These are phyloP conservation scores for Camptophora hylomeconis DNA, from an alignment of 2,329 filamentous ascomycete species.

Conservation along the genomic window DNA sequence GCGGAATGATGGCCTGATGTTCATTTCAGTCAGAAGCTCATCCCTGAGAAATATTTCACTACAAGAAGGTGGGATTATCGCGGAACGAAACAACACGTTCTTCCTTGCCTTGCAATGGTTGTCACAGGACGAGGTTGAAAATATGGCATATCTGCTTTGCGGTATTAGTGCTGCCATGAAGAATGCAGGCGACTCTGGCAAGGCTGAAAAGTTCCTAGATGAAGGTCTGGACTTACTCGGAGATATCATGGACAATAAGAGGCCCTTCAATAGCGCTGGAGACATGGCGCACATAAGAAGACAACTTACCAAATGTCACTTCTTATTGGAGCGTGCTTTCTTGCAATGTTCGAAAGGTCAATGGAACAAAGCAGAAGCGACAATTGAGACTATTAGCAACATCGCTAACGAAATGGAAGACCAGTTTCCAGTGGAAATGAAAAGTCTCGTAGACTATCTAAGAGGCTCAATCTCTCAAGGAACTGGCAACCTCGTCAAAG, in stretches of 20 bases:
- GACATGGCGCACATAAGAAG: constrained; percentile 38
- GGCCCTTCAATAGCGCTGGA: constrained; percentile 21
- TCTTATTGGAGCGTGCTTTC: constrained; percentile 59
- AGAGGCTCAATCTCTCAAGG: constrained; percentile 65
- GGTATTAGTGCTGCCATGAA: constrained; percentile 42
- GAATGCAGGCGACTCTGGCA: constrained; percentile 40
- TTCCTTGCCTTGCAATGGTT: constrained; percentile 47
- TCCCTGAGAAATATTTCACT: constrained; percentile 11
- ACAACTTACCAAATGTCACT: constrained; percentile 51
- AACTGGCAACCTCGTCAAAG: constrained; percentile 56
- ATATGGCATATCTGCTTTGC: constrained; percentile 45
- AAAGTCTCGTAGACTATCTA: constrained; percentile 55
- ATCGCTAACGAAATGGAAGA: constrained; percentile 33
- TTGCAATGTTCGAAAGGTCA: constrained; percentile 57
- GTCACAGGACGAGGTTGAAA: constrained; percentile 45
- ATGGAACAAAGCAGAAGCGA: constrained; percentile 51
- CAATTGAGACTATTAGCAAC: constrained; percentile 40
- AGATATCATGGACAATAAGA: constrained; percentile 25
- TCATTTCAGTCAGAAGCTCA: constrained; percentile 29
- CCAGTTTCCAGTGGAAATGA: constrained; percentile 28
- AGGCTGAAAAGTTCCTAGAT: constrained; percentile 42
- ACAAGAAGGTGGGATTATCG: constrained; percentile 27
- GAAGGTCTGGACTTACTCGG: constrained; percentile 37
- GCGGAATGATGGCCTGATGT: constrained; percentile 34
- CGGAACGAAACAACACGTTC: constrained; percentile 29